phyloP scores from a whole-genome alignment of 2,329 filamentous ascomycete genomes.

The Incumbomyces delicatus region DNA sequence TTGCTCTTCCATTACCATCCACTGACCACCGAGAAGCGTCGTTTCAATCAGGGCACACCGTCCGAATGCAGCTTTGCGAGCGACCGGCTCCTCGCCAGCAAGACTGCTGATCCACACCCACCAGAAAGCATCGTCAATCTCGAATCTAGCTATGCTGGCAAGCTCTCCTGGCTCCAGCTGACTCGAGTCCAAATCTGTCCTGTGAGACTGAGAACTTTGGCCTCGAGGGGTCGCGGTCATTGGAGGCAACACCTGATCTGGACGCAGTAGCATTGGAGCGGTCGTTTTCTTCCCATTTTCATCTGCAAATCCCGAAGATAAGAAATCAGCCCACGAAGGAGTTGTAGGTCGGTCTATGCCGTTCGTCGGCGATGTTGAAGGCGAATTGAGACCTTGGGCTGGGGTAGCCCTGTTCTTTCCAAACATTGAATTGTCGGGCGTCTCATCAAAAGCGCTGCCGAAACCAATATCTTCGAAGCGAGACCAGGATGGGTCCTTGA shows the following conservation, averaged over 20 bases:
- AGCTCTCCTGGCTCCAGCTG: conserved; percentile 83
- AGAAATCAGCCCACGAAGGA: conserved; percentile 95
- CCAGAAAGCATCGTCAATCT: conserved; percentile 95
- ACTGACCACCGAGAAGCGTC: conserved; percentile 65
- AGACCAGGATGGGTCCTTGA: conserved; percentile 87
- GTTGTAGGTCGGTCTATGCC: conserved; percentile 76
- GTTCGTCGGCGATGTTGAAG: conserved; percentile 23
- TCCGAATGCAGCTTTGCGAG: conserved; percentile 86
- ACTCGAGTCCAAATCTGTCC: conserved; percentile 55
- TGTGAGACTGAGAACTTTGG: conserved; percentile 78
- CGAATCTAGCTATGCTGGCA: conserved; percentile 76
- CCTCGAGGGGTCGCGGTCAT: conserved; percentile 64
- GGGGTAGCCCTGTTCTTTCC: conserved; percentile 28
- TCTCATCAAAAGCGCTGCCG: conserved; percentile 61
- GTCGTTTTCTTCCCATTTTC: conserved; percentile 54
- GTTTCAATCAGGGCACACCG: conserved; percentile 90
- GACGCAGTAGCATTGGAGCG: conserved; percentile 68
- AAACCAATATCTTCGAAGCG: conserved; percentile 94
- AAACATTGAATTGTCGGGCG: conserved; percentile 55
- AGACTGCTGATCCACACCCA: conserved; percentile 99
- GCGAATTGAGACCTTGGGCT: neutral
- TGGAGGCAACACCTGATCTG: conserved; percentile 81
- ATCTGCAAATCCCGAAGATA: conserved; percentile 85
- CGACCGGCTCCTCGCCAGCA: conserved; percentile 74
- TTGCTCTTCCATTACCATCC: conserved; percentile 94